These are phyloP conservation scores for Globisporangium camurandrum DNA, from an alignment of 352 stramenopile species.

Conservation along the genomic window DNA sequence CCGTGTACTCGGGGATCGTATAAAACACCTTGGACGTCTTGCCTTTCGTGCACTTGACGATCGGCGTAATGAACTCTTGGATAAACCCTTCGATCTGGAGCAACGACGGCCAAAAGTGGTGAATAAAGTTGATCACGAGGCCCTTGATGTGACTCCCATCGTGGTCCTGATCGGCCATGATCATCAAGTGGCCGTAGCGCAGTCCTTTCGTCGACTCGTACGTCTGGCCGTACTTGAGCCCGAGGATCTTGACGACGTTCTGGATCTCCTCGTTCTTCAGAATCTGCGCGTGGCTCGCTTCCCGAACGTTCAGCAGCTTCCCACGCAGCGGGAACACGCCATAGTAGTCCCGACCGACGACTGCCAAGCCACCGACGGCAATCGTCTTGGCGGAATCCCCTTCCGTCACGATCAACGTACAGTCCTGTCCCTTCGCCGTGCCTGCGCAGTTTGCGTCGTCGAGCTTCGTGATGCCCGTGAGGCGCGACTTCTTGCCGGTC, in stretches of 20 bases:
- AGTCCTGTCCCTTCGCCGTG: constrained; percentile 83
- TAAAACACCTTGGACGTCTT: constrained; percentile 90
- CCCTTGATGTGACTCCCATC: constrained; percentile 99
- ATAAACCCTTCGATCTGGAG: constrained; percentile 88
- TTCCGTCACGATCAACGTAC: constrained; percentile 98
- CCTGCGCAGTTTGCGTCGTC: constrained; percentile 97
- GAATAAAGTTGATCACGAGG: constrained; percentile 98
- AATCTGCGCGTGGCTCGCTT: constrained; percentile 95
- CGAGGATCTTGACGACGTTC: constrained; percentile 95
- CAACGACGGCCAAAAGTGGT: constrained; percentile 97
- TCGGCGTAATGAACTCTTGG: constrained; percentile 96
- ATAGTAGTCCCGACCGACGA: constrained; percentile 95
- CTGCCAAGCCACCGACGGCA: constrained; percentile 93
- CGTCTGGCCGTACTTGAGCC: constrained; percentile 92
- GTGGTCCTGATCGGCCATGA: constrained; percentile 99
- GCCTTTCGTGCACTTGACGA: constrained; percentile 94
- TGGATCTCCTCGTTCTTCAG: constrained; percentile 97
- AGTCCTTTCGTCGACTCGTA: constrained; percentile 87
- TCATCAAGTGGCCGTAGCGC: constrained; percentile 97
- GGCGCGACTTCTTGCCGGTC: constrained; percentile 68
- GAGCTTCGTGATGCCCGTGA: constrained; percentile 93
- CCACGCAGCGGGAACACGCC: constrained; percentile 97
- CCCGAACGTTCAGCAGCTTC: constrained; percentile 99
- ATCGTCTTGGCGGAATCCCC: constrained; percentile 98
- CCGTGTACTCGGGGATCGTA: constrained; percentile 96